Base-by-base conservation (phyloP, 2,329 filamentous ascomycete species). In the Penicillium frequentans region DNA sequence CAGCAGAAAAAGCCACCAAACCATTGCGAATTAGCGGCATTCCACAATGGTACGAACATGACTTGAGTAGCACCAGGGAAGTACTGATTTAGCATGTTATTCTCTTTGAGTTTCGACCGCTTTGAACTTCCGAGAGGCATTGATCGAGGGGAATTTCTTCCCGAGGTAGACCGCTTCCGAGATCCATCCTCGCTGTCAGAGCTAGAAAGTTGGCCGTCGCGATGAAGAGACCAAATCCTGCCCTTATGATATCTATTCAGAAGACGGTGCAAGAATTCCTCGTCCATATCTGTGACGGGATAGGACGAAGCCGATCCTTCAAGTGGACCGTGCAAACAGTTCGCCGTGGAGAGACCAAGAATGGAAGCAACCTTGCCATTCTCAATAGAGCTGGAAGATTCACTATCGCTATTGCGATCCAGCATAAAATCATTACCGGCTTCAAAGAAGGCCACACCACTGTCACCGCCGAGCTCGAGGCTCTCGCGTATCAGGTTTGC, bases 41-140 rank as follows among this genome's bases (percentile, higher is more conserved):
- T 68, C 70, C 70, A 72, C 11, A 73, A 50, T 8, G 70, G 70
- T 43, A 69, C 62, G 46, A 71, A 70, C 10, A 70, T 55, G 7
- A 70, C 63, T 13, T 62, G 63, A 7, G 59, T 58, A 1, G 68
- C 67, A 5, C 60, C 67, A 1, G 67, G 66, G n/a, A 68, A 61
- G 49, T 37, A 67, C 9, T 51, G 49, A 23, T 60, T 61, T 8
- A 55, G 51, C 19, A 55, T 49, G 13, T 39, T 33, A 21, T 55
- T 58, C 35, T 58, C 56, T 5, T 23, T 55, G 9, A 31, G n/a
- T 42, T 54, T 61, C 21, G 49, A 54, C 10, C 56, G 55, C 13
- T 57, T 50, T 10, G 52, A 44, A 13, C 21, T 26, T 29, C 48
- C 54, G 5, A 21, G 11, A 42, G 39, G 19, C 19, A 13, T 23